These are phyloP conservation scores for Plectosphaerella plurivora DNA, from an alignment of 2,329 filamentous ascomycete species.

Conservation along the genomic window DNA sequence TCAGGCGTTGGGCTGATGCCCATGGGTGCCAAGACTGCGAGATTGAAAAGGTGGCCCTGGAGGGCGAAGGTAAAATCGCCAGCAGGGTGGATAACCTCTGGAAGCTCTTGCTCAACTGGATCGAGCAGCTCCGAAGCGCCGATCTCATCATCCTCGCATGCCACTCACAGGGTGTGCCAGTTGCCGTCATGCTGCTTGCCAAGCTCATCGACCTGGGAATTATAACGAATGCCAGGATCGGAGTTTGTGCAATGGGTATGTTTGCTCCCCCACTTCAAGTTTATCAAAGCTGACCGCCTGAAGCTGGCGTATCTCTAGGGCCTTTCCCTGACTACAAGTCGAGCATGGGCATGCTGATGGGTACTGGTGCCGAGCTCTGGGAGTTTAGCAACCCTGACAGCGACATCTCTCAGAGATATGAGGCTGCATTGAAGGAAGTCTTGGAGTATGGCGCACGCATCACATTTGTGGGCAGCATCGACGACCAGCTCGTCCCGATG, in stretches of 20 bases:
- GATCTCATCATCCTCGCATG: constrained; percentile 91
- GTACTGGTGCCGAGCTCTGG: constrained; percentile 89
- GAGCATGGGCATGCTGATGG: constrained; percentile 78
- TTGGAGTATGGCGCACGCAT: constrained; percentile 77
- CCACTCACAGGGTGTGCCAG: constrained; percentile 93
- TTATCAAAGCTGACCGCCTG: constrained; percentile 13
- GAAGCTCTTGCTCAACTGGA: constrained; percentile 93
- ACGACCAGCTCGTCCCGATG: constrained; percentile 91
- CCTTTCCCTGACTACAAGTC: constrained; percentile 92
- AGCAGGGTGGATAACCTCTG: constrained; percentile 90
- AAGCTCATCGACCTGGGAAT: constrained; percentile 90
- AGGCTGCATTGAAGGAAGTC: constrained; percentile 67
- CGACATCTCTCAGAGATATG: constrained; percentile 76
- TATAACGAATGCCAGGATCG: constrained; percentile 70
- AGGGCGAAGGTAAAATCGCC: constrained; percentile 88
- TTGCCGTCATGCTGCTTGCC: constrained; percentile 85
- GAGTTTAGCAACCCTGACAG: constrained; percentile 84
- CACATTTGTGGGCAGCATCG: constrained; percentile 88
- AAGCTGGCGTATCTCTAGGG: constrained; percentile 86
- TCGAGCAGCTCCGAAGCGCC: constrained; percentile 80
- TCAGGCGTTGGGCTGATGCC: constrained; percentile 74
- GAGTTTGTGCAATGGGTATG: constrained; percentile 73
- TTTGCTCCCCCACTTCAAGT: constrained; percentile 5
- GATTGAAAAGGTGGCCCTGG: constrained; percentile 89
- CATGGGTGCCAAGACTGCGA: constrained; percentile 71